phyloP scores from a whole-genome alignment of 495 filamentous ascomycete genomes.

The Letharia columbiana region DNA sequence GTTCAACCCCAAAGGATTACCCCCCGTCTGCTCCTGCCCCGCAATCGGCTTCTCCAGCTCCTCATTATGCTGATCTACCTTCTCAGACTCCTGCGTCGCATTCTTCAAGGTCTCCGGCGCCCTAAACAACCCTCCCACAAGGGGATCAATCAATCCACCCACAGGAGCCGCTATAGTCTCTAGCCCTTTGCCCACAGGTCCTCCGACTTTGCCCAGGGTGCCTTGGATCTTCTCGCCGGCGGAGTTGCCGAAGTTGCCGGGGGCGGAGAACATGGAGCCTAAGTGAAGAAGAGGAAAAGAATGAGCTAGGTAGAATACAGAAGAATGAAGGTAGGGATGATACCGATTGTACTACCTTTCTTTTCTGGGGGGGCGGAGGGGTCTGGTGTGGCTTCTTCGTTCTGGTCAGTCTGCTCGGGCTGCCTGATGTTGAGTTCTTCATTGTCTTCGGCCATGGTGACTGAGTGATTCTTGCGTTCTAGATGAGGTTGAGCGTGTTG shows the following conservation, averaged over 20 bases:
- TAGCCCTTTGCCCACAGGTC: conserved; percentile 26
- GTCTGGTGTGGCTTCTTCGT: background rate
- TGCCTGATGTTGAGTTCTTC: background rate
- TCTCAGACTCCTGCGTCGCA: conserved; percentile 14
- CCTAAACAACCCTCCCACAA: conserved; percentile 24
- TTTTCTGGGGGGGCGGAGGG: conserved; percentile 1
- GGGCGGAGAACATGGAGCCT: conserved; percentile 10
- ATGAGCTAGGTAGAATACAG: background rate
- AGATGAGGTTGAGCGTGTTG: background rate
- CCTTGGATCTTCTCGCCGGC: conserved; percentile 22
- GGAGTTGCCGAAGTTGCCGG: conserved; percentile 19
- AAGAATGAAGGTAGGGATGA: background rate
- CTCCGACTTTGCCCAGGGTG: conserved; percentile 24
- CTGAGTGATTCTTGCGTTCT: background rate
- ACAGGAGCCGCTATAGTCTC: conserved; percentile 21
- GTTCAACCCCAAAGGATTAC: conserved; percentile 26
- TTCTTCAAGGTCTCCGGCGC: conserved; percentile 16
- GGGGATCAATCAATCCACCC: conserved; percentile 24
- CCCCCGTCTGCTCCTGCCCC: conserved; percentile 26
- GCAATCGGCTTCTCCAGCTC: conserved; percentile 18
- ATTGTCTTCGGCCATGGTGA: conserved; percentile 10
- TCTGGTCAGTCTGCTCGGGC: background rate
- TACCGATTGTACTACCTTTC: background rate
- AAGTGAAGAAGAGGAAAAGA: background rate
- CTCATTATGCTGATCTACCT: conserved; percentile 17